Evolutionary conservation across 2,329 filamentous ascomycete genomes (phyloP), one percentile per base, ranked within the genome.

Genomic region (Colletotrichum sublineola): DNA sequence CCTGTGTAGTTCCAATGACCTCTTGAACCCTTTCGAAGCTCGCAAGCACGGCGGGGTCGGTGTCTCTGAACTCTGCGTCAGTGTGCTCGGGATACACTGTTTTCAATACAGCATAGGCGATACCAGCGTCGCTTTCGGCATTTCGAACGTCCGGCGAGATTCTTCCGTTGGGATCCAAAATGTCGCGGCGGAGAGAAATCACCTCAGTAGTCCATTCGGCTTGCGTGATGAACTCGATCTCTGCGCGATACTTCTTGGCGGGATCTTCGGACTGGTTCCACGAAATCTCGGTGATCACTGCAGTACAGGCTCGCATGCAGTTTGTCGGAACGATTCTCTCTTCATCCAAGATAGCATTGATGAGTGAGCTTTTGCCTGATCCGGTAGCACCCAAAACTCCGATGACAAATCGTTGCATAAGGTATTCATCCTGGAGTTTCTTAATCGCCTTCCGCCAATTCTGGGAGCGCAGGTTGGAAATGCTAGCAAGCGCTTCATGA

Each of bases 261-360:
- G 81, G 78, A 5, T 85, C 77, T 0, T 82, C 76, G 9, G 80
- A 84, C 33, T 83, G 20, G 63, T 91, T 91, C 78, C 84, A 91
- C 0, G 85, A 85, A 1, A 92, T 84, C 75, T 92, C 89, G 0
- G 89, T 92, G 0, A 90, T 85, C 0, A 89, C 87, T 0, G 89
- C 88, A 0, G 90, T 92, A 68, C 89, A 91, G 0, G 90, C 89
- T 38, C 88, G 81, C 85, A 91, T 88, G 76, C 89, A 89, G 62
- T 77, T 82, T 0, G 82, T 83, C 0, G 80, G 82, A 0, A 83
- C 71, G 7, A 84, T 74, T 84, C 83, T 82, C 74, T 91, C 88
- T 75, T 92, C 88, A 40, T 91, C 88, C 0, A 92, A 81, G 44
- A 92, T 76, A 0, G 90, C 89, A 75, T 92, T 92, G 77, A 92